Percentiles rank a stretch among this genome's conserved stretches.
Evolutionary conservation across 176 grass and related monocot species (phyloP).

Genomic region (Triticum turgidum): DNA sequence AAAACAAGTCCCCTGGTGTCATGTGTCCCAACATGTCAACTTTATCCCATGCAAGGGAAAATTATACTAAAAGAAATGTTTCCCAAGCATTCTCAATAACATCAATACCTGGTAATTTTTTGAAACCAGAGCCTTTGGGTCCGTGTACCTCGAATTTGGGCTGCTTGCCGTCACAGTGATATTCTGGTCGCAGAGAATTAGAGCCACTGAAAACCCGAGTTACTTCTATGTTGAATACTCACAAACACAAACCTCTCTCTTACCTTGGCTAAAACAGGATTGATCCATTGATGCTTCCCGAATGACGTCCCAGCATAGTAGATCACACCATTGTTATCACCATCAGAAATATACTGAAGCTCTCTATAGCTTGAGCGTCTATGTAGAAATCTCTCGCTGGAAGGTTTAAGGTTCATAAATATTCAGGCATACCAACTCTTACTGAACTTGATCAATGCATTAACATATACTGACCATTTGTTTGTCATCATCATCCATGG

Average conservation of each 20-base stretch:
- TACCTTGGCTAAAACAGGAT: constrained; percentile 94
- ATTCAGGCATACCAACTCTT: constrained; percentile 6
- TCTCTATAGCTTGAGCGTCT: constrained; percentile 91
- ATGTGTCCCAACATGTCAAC: constrained; percentile 27
- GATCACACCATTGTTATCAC: constrained; percentile 85
- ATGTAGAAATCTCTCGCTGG: constrained; percentile 80
- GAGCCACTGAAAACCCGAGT: constrained; percentile 8
- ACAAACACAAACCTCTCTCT: constrained; percentile 16
- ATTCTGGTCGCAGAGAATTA: constrained; percentile 54
- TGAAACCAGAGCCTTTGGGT: constrained; percentile 91
- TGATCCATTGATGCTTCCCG: constrained; percentile 89
- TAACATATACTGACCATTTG: constrained; percentile 52
- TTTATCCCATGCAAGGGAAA: neutral
- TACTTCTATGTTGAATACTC: neutral
- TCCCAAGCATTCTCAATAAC: constrained; percentile 8
- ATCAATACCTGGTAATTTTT: constrained; percentile 79
- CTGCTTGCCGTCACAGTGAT: constrained; percentile 84
- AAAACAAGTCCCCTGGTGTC: constrained; percentile 79
- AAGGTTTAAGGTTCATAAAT: constrained; percentile 27
- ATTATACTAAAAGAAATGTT: neutral
- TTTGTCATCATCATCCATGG: constrained; percentile 29
- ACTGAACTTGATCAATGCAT: constrained; percentile 5
- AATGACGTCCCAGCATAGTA: constrained; percentile 93
- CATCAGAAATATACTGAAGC: constrained; percentile 91
- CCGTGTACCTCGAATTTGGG: constrained; percentile 83